Base-by-base conservation (phyloP, 345 rosid species). In the Acer yangbiense region DNA sequence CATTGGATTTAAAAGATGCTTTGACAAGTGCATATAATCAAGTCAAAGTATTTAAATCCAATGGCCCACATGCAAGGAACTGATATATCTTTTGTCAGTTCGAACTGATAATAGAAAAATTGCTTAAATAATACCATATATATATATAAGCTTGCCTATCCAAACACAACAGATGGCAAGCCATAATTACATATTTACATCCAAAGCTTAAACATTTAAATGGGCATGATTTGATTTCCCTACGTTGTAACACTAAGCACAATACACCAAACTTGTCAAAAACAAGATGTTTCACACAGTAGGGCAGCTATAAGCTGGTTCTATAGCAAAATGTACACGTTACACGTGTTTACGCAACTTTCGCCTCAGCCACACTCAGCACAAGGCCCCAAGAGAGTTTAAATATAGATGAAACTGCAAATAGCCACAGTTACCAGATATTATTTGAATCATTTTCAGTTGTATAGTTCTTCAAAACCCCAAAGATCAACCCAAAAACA, bases 351-450 rank as follows among this genome's bases (percentile, higher is more conserved):
- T 70, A 52, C 57, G 43, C 46, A 43, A 13, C 65, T 58, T 54
- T 25, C 6, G 58, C 18, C n/a, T 68, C 54, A 32, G 20, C 52
- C 35, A 54, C 48, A 10, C n/a, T 14, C 43, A 55, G 65, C 4
- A 54, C 71, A 74, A 21, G 16, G 10, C 39, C 62, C 50, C 79
- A 18, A 84, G 39, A 27, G 87, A 77, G n/a, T 78, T 76, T 71
- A 63, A n/a, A n/a, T n/a, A n/a, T n/a, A n/a, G n/a, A n/a, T 82
- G 79, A 81, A 86, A 84, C 90, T 86, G 87, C 82, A 78, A 41
- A 29, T 29, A 68, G 29, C 61, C 25, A 46, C 18, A 1, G 44
- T 55, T 8, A 77, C 43, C 43, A 44, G 43, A 9, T 29, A 29
- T 29, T 57, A 67, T 66, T 61, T 48, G 39, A 54, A 76, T 29